Conservation (phyloP, 305 asterid species). For the Salvia sclarea region DNA sequence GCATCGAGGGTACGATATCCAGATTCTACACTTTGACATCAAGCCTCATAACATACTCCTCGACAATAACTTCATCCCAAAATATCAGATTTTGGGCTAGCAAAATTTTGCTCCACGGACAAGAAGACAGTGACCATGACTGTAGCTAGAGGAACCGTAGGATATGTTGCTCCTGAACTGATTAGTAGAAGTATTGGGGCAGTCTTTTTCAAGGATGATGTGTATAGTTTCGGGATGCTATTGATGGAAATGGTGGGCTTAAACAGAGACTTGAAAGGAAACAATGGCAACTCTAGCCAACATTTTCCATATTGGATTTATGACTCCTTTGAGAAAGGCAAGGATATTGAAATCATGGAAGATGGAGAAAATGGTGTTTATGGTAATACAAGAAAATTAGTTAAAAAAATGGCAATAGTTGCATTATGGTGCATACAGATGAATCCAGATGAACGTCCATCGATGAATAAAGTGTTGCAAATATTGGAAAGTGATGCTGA, state of each 20-base stretch:
- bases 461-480: slow-evolving; percentile 48
- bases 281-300: not conserved
- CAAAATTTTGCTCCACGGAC: not conserved
- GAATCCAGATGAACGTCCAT: slow-evolving; percentile 41
- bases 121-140: not conserved
- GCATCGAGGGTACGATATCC: not conserved
- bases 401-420: slow-evolving; percentile 32
- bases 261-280: not conserved
- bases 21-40: not conserved
- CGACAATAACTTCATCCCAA: not conserved
- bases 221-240: no score
- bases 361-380: not conserved
- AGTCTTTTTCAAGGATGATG: no score
- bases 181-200: not conserved
- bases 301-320: slow-evolving; percentile 8
- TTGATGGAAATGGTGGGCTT: no score
- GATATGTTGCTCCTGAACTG: not conserved
- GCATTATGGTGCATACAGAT: no score
- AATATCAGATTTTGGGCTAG: not conserved
- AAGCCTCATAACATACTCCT: no score
- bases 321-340: not conserved
- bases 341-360: not conserved
- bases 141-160: not conserved
- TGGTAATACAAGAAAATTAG: not conserved
- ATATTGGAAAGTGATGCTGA: slow-evolving; percentile 43